Conservation (phyloP, 345 rosid species). For the Lumnitzera littorea region DNA sequence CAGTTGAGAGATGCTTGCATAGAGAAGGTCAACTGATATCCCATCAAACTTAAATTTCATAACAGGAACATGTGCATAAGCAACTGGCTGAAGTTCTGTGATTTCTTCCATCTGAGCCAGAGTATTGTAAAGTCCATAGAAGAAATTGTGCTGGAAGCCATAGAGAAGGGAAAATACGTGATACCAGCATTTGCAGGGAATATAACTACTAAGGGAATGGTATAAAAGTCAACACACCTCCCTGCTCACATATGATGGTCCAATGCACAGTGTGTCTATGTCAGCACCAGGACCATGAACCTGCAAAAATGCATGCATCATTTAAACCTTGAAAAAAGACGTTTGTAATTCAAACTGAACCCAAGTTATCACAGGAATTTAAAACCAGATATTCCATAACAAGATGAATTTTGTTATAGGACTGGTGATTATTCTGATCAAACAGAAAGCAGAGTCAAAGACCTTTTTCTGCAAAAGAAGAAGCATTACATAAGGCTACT, state of each 20-base stretch:
- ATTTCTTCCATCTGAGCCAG: slow-evolving; percentile 78
- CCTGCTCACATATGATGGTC: slow-evolving; percentile 86
- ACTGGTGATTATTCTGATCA: no score
- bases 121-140: slow-evolving; percentile 57
- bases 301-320: slow-evolving; percentile 17
- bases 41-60: slow-evolving; percentile 94
- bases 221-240: slow-evolving; percentile 33
- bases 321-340: no score
- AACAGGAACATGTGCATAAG: slow-evolving; percentile 96
- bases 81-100: slow-evolving; percentile 84
- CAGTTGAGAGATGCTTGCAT: slow-evolving; percentile 74
- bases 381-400: no score
- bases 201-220: not conserved
- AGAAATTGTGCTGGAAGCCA: slow-evolving; percentile 68
- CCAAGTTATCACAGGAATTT: no score
- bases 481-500: slow-evolving; percentile 12
- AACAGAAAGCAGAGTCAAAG: not conserved
- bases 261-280: slow-evolving; percentile 86
- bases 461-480: not conserved
- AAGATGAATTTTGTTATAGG: no score
- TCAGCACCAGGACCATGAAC: slow-evolving; percentile 96
- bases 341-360: no score
- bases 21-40: slow-evolving; percentile 86
- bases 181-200: not conserved
- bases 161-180: slow-evolving; percentile 14